Percentiles rank a stretch among this genome's conserved stretches.
phyloP scores from a whole-genome alignment of 176 grass and related monocot species.

The Musa troglodytarum region DNA sequence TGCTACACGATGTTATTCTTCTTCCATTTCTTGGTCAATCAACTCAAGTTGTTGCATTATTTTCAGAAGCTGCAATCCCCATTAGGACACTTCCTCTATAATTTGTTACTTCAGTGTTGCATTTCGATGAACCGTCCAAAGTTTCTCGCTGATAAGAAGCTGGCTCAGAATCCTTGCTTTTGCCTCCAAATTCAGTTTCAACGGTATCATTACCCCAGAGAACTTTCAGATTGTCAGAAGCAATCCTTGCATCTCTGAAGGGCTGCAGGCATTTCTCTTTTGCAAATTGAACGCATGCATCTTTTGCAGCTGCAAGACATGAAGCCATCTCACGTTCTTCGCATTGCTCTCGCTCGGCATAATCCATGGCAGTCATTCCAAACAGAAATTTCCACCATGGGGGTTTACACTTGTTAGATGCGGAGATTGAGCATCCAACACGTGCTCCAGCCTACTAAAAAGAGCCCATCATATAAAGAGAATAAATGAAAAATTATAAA shows the following conservation, averaged over 20 bases:
- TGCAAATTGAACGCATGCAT: constrained; percentile 51
- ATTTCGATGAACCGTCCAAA: background rate
- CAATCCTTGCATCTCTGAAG: constrained; percentile 66
- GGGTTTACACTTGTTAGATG: constrained; percentile 67
- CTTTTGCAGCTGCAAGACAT: constrained; percentile 45
- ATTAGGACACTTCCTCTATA: constrained; percentile 48
- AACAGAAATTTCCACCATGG: constrained; percentile 77
- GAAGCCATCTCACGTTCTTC: constrained; percentile 55
- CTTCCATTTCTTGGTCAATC: background rate
- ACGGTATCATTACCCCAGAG: constrained; percentile 11
- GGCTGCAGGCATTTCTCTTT: constrained; percentile 52
- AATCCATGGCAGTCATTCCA: constrained; percentile 30
- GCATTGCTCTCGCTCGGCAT: constrained; percentile 45
- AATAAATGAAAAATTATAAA: background rate
- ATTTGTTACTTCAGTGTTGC: constrained; percentile 7
- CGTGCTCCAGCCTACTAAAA: constrained; percentile 42
- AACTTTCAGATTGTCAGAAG: constrained; percentile 20
- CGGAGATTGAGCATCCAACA: constrained; percentile 68
- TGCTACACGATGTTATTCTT: no score
- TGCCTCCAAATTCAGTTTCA: constrained; percentile 6
- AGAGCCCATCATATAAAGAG: background rate
- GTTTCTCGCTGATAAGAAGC: background rate
- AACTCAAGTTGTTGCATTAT: background rate
- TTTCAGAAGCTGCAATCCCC: constrained; percentile 21
- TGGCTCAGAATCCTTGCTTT: background rate